These are phyloP conservation scores for Blastobotrys illinoisensis DNA, from an alignment of 1,139 yeast species.

Conservation along the genomic window DNA sequence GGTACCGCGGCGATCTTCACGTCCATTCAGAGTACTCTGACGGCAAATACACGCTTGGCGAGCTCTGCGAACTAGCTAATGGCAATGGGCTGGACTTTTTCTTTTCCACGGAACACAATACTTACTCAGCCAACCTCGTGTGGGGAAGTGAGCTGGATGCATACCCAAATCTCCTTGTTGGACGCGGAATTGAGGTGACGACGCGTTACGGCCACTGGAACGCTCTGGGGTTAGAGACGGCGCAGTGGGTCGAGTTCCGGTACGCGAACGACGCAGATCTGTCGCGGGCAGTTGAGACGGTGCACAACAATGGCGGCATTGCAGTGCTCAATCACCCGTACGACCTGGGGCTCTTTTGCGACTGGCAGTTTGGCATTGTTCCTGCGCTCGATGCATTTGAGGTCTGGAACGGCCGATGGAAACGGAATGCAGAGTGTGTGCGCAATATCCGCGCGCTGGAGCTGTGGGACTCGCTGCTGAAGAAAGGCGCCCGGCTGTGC, in stretches of 20 bases:
- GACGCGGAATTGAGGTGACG: constrained; percentile 17
- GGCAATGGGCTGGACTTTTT: constrained; percentile 12
- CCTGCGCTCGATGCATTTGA: constrained; percentile 15
- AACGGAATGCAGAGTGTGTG: constrained; percentile 10
- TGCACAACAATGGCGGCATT: constrained; percentile 13
- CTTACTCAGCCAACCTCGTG: constrained; percentile 13
- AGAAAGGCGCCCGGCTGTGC: constrained; percentile 10
- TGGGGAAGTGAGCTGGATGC: constrained; percentile 13
- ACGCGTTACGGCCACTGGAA: constrained; percentile 17
- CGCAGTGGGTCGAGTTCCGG: constrained; percentile 15
- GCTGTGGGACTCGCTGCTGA: constrained; percentile 12
- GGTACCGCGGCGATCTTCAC: constrained; percentile 18
- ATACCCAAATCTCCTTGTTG: constrained; percentile 8
- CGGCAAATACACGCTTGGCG: constrained; percentile 11
- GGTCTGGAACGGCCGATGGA: constrained; percentile 19
- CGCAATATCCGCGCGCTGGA: constrained; percentile 13
- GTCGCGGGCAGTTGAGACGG: constrained; percentile 6
- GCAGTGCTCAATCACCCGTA: constrained; percentile 16
- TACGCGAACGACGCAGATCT: constrained; percentile 8
- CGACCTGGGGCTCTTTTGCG: constrained; percentile 12
- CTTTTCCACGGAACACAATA: constrained; percentile 17
- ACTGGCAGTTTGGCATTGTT: constrained; percentile 12
- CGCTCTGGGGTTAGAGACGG: constrained; percentile 13
- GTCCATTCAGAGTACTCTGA: constrained; percentile 16
- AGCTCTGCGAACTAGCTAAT: constrained; percentile 8